Evolutionary conservation across 2,329 filamentous ascomycete species (phyloP).

Genomic region (Ramularia endophylla): DNA sequence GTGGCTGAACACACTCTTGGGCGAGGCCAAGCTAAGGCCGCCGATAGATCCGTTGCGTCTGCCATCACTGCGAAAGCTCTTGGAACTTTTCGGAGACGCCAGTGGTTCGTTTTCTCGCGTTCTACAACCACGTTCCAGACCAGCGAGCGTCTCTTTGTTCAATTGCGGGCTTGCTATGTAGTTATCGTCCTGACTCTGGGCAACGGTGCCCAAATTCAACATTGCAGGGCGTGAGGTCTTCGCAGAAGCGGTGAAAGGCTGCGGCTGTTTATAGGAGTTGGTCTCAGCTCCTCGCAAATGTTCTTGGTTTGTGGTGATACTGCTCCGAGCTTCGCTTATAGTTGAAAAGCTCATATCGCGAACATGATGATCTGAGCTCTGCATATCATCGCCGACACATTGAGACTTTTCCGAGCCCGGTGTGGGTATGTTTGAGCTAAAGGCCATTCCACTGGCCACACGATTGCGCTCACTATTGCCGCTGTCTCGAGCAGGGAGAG

Average conservation of each 20-base stretch:
- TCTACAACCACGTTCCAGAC: background rate
- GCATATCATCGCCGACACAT: background rate
- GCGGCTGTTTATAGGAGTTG: too few species aligned
- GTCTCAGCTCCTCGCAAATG: too few species aligned
- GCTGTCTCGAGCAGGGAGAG: constrained; percentile 18
- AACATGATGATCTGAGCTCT: constrained; percentile 2
- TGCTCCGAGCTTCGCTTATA: constrained; percentile 3
- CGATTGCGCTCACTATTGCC: constrained; percentile 23
- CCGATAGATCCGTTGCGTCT: constrained; percentile 5
- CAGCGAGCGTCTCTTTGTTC: background rate
- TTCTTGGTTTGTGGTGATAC: too few species aligned
- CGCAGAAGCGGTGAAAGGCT: too few species aligned
- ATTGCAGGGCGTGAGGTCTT: too few species aligned
- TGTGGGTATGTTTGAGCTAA: constrained; percentile 5
- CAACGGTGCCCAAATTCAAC: too few species aligned
- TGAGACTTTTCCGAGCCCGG: background rate
- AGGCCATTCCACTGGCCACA: constrained; percentile 19
- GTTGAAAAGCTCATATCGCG: constrained; percentile 10
- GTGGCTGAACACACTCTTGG: background rate
- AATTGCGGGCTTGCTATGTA: background rate
- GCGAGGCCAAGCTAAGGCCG: constrained; percentile 1
- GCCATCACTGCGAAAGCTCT: constrained; percentile 2
- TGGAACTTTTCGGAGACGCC: background rate
- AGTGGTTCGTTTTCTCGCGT: background rate
- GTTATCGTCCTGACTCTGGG: background rate